These are phyloP conservation scores for Phytophthora parvispora DNA, from an alignment of 352 stramenopile genomes.

Conservation along the genomic window DNA sequence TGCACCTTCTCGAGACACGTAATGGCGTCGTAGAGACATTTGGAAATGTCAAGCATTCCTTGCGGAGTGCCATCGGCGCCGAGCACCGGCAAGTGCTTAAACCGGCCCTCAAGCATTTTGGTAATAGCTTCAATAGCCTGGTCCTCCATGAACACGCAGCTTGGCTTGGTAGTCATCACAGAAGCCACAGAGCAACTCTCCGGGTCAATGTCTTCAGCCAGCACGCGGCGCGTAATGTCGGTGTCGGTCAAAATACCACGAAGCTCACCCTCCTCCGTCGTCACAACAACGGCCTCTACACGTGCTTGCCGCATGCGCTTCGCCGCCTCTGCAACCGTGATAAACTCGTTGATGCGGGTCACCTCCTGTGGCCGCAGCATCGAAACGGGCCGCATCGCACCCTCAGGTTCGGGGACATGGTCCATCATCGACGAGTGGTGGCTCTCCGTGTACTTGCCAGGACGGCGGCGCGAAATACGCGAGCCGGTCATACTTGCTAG, in stretches of 20 bases:
- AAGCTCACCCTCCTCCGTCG: conserved; percentile 83
- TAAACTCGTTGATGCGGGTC: conserved; percentile 89
- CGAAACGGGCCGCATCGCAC: conserved; percentile 78
- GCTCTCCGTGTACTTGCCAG: conserved; percentile 48
- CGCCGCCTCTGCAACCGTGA: conserved; percentile 86
- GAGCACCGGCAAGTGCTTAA: conserved; percentile 90
- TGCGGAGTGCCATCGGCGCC: conserved; percentile 74
- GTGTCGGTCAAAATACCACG: conserved; percentile 90
- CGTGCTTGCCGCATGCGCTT: conserved; percentile 86
- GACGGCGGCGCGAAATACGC: conserved; percentile 48
- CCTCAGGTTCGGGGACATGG: conserved; percentile 64
- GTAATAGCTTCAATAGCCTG: conserved; percentile 89
- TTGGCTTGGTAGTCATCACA: conserved; percentile 89
- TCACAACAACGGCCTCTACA: conserved; percentile 89
- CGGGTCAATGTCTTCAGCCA: conserved; percentile 86
- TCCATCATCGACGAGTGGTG: conserved; percentile 58
- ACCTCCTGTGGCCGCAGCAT: conserved; percentile 85
- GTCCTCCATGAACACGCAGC: conserved; percentile 84
- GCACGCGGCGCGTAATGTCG: conserved; percentile 86
- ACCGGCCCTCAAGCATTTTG: conserved; percentile 90
- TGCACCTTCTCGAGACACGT: conserved; percentile 90
- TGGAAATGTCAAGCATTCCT: conserved; percentile 93
- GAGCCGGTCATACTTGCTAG: conserved; percentile 73
- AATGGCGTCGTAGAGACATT: conserved; percentile 91
- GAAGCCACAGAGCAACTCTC: conserved; percentile 81